phyloP scores from a whole-genome alignment of 257 asterid species.

The Plantago major region DNA sequence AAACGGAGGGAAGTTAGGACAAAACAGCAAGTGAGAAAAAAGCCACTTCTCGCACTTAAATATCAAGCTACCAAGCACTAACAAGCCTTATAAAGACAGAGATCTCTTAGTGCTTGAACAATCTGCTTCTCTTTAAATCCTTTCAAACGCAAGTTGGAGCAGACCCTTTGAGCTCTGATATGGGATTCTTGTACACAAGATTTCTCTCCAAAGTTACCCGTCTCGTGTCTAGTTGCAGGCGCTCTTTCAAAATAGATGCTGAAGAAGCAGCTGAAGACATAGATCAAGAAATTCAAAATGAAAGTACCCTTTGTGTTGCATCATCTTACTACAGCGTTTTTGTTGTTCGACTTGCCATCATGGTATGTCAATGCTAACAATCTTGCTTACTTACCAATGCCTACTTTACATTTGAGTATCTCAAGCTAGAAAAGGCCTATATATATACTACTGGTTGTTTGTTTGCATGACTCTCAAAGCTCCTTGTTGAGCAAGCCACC shows the following conservation, averaged over 20 bases:
- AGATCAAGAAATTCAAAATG: constrained; percentile 40
- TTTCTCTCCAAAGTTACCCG: constrained; percentile 23
- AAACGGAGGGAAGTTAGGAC: neutral
- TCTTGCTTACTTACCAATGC: neutral
- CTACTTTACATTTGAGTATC: neutral
- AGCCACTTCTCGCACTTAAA: neutral
- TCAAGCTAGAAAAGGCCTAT: neutral
- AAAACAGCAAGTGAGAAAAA: neutral
- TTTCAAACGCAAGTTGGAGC: neutral
- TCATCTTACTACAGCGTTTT: constrained; percentile 80
- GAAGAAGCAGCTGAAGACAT: constrained; percentile 41
- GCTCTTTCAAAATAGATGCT: constrained; percentile 40
- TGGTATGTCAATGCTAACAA: constrained; percentile 37
- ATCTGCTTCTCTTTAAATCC: neutral
- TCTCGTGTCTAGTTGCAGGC: constrained; percentile 29
- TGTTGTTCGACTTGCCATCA: constrained; percentile 93
- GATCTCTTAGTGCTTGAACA: neutral
- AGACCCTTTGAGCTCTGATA: neutral
- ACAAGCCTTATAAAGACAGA: neutral
- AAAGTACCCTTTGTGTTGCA: constrained; percentile 52
- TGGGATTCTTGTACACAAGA: constrained; percentile 9
- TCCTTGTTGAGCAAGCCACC: neutral
- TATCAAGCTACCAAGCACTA: neutral
- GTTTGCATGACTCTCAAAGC: neutral
- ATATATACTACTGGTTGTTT: neutral